Evolutionary conservation across 2,329 filamentous ascomycete species (phyloP).

Genomic region (Xylariaceae sp.): DNA sequence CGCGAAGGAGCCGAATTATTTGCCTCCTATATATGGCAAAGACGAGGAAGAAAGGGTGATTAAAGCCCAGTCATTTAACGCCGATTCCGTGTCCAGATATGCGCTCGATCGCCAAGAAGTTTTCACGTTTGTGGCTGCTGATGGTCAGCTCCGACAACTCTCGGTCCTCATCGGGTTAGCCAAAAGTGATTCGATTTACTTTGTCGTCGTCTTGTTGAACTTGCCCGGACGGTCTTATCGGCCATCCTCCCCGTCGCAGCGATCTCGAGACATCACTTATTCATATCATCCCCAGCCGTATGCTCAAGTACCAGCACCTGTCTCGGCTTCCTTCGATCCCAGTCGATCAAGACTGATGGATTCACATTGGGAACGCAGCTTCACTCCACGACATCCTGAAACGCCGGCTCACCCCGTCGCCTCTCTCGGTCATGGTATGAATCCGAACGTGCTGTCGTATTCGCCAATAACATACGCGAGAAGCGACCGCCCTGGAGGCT

Average conservation of each 20-base stretch:
- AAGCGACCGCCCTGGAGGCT: constrained; percentile 44
- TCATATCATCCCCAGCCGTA: constrained; percentile 39
- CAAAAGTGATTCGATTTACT: constrained; percentile 58
- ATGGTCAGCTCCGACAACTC: constrained; percentile 48
- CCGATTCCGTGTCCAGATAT: constrained; percentile 49
- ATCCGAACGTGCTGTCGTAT: constrained; percentile 42
- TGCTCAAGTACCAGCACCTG: constrained; percentile 40
- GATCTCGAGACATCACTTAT: constrained; percentile 40
- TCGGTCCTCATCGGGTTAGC: constrained; percentile 51
- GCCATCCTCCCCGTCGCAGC: constrained; percentile 43
- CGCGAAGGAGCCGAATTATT: constrained; percentile 55
- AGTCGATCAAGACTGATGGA: constrained; percentile 37
- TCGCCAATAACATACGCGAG: constrained; percentile 41
- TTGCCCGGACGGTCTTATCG: constrained; percentile 35
- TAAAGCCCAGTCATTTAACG: constrained; percentile 48
- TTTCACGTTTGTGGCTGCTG: constrained; percentile 48
- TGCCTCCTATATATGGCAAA: constrained; percentile 57
- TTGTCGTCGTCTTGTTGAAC: constrained; percentile 49
- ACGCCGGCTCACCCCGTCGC: constrained; percentile 32
- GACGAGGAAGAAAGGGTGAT: constrained; percentile 51
- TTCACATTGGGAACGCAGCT: constrained; percentile 30
- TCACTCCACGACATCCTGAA: constrained; percentile 30
- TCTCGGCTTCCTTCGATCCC: constrained; percentile 45
- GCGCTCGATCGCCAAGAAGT: constrained; percentile 50
- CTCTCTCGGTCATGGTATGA: constrained; percentile 35